Conservation (phyloP, 148 eudicot species). For the Spergularia marina region DNA sequence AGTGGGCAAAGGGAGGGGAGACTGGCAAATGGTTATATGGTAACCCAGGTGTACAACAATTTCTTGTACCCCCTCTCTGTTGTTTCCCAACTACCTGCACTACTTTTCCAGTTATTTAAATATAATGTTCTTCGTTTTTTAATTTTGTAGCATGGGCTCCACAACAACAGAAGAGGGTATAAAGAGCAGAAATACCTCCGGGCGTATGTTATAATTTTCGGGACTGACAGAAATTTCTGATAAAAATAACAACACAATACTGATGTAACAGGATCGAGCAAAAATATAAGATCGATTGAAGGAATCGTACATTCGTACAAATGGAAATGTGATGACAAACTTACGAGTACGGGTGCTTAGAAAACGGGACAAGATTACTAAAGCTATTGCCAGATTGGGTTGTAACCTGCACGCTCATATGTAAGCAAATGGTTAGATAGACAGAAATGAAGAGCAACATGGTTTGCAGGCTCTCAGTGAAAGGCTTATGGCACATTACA, state of each 20-base stretch:
- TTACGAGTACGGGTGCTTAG: slow-evolving; percentile 77
- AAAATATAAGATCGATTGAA: background rate
- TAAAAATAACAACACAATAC: background rate
- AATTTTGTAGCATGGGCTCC: too few relatives aligned
- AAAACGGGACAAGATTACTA: slow-evolving; percentile 67
- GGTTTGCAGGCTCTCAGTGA: background rate
- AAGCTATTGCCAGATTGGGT: slow-evolving; percentile 81
- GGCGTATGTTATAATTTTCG: too few relatives aligned
- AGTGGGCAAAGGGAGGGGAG: too few relatives aligned
- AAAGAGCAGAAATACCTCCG: too few relatives aligned
- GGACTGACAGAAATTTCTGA: background rate
- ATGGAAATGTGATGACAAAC: slow-evolving; percentile 20
- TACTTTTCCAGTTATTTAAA: too few relatives aligned
- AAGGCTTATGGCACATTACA: background rate
- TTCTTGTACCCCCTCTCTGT: too few relatives aligned
- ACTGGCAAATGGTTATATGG: too few relatives aligned
- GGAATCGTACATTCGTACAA: background rate
- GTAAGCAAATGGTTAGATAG: slow-evolving; percentile 1
- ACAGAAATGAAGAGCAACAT: background rate
- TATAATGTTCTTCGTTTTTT: too few relatives aligned
- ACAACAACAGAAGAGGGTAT: too few relatives aligned
- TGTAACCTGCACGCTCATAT: slow-evolving; percentile 38
- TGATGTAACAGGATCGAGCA: background rate
- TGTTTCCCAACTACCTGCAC: too few relatives aligned
- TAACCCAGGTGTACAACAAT: too few relatives aligned